Percentiles rank a stretch among this genome's conserved stretches.
phyloP scores from a whole-genome alignment of 495 filamentous ascomycete species.

The Arthonia radiata region DNA sequence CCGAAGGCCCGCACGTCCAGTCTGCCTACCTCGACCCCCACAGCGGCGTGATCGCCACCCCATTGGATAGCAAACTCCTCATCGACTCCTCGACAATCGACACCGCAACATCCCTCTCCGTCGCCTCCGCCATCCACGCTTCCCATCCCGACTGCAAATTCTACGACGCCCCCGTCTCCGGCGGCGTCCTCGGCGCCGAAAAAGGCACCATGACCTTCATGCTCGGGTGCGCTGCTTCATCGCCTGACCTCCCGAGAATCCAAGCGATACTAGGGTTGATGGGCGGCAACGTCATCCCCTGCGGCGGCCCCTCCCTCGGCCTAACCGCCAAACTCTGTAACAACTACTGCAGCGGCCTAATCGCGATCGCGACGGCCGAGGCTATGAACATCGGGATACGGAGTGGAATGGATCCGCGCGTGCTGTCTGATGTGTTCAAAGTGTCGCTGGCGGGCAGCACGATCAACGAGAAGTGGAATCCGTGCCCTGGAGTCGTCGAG shows the following conservation, averaged over 20 bases:
- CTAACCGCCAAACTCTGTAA: conserved; percentile 29
- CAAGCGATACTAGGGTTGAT: conserved; percentile 16
- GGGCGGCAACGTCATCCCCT: conserved; percentile 24
- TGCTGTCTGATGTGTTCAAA: conserved; percentile 22
- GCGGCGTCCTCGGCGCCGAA: conserved; percentile 21
- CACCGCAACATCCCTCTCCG: conserved; percentile 14
- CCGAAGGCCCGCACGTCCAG: conserved; percentile 15
- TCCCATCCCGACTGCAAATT: no score
- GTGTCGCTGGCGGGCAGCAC: conserved; percentile 25
- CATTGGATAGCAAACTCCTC: conserved; percentile 12
- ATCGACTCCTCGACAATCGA: conserved; percentile 24
- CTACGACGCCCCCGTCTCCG: conserved; percentile 21
- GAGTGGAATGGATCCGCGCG: conserved; percentile 22
- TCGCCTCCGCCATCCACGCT: conserved; percentile 15
- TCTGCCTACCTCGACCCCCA: conserved; percentile 14
- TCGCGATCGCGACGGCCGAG: conserved; percentile 26
- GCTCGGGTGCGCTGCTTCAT: conserved; percentile 16
- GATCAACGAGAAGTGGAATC: conserved; percentile 24
- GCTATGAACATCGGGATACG: conserved; percentile 30
- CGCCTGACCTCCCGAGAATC: conserved; percentile 12
- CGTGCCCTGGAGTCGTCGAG: conserved; percentile 23
- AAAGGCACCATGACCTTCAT: conserved; percentile 24
- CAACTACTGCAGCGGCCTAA: conserved; percentile 27
- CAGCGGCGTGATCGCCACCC: conserved; percentile 13
- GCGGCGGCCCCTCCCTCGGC: conserved; percentile 23